Percentiles rank a stretch among this genome's conserved stretches.
Conservation (phyloP, 495 filamentous ascomycete genomes). For the Talaromyces trachyspermus region DNA sequence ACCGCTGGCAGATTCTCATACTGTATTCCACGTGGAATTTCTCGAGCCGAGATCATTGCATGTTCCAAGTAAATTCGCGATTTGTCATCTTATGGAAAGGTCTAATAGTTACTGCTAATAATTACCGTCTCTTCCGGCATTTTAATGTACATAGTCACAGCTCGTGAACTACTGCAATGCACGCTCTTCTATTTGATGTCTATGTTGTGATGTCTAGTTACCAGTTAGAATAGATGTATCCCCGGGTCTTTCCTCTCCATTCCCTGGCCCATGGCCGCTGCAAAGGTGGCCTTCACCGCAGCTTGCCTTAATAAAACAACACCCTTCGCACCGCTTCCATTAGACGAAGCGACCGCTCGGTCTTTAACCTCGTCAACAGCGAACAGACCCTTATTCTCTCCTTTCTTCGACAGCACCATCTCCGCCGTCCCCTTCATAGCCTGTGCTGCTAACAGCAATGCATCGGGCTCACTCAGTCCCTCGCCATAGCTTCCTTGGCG, state of each 20-base stretch:
- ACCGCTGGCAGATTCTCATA: too few relatives aligned
- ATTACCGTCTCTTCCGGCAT: too few relatives aligned
- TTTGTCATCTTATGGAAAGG: too few relatives aligned
- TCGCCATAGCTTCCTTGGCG: slow-evolving; percentile 31
- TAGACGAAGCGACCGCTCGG: slow-evolving; percentile 3
- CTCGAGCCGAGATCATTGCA: too few relatives aligned
- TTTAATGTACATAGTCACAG: too few relatives aligned
- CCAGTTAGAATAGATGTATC: slow-evolving; percentile 6
- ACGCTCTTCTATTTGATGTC: too few relatives aligned
- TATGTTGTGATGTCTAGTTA: too few relatives aligned
- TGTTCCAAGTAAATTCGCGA: too few relatives aligned
- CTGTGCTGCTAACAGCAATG: slow-evolving; percentile 26
- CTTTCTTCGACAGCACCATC: slow-evolving; percentile 10
- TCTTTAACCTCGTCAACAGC: slow-evolving; percentile 5
- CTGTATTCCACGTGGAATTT: too few relatives aligned
- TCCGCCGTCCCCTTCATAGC: slow-evolving; percentile 25
- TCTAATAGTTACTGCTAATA: too few relatives aligned
- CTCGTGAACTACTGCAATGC: too few relatives aligned
- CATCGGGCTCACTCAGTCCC: slow-evolving; percentile 28
- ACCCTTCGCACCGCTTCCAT: slow-evolving; percentile 6
- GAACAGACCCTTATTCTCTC: slow-evolving; percentile 7
- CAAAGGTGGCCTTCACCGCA: slow-evolving; percentile 3
- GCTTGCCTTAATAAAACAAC: slow-evolving; percentile 2
- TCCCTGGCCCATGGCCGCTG: slow-evolving; percentile 6
- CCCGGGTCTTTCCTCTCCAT: slow-evolving; percentile 7